Evolutionary conservation across 805 yeast genomes (phyloP), one percentile per base, ranked within the genome.

Genomic region (Hagleromyces aurorensis): DNA sequence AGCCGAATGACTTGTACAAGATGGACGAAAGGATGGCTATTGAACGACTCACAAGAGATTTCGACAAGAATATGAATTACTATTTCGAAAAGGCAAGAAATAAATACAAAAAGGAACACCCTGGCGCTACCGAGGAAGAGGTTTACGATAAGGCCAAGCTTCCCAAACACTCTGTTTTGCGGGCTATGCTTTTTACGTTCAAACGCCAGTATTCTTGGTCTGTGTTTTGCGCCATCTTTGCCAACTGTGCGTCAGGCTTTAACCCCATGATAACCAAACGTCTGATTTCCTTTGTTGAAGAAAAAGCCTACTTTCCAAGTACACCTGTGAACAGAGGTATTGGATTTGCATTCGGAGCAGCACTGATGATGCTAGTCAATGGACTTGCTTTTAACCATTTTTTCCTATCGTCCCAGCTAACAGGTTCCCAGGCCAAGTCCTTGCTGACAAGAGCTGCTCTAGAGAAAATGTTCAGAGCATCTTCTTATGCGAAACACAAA

Each of bases 331-430:
- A 75, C 19, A 61, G 57, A 23, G 95, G 94, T 35, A 64, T 81
- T 12, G 94, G 91, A 6, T 80, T 72, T 43, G 78, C 87, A 6
- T 58, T 85, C 27, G 94, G 87, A 12, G 65, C 81, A 7, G 67
- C 76, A 23, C 40, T 62, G 1, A 61, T 86, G 53, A 70, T 79
- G 41, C 39, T 70, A 11, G 21, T 63, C 1, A 57, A 65, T 30
- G 72, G 77, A 23, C 26, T 72, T 8, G 43, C 59, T 25, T 61
- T 75, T 29, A 77, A 83, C 29, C 80, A 77, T 48, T 75, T 67
- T 39, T 80, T 81, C 50, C 76, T 76, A 43, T 59, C 61, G 18
- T 62, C 82, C 4, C 70, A 71, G 63, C 47, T 75, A 34, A 62
- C 70, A 7, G 94, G 95, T 40, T 81, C 79, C 11, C 74, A 76